Evolutionary conservation across 2,329 filamentous ascomycete genomes (phyloP).

Genomic region (Pseudogymnoascus sp.): DNA sequence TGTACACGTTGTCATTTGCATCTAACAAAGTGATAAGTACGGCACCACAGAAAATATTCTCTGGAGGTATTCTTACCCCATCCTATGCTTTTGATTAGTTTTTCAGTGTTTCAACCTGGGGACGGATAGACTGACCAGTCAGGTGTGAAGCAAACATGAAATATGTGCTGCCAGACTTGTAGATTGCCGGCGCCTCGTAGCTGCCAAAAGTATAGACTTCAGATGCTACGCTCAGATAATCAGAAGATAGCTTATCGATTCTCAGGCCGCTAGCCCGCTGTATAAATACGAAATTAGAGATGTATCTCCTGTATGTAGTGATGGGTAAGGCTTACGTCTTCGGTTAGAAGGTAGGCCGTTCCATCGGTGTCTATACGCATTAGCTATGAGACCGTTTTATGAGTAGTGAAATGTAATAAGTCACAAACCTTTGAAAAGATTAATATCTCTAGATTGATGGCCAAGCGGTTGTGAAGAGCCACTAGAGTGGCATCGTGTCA

Average conservation of each 20-base stretch:
- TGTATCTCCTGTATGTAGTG: conserved; percentile 36
- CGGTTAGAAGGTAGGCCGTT: conserved; percentile 51
- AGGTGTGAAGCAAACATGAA: conserved; percentile 56
- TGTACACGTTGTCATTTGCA: conserved; percentile 58
- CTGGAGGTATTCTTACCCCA: neutral
- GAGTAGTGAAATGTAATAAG: neutral
- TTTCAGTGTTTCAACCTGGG: neutral
- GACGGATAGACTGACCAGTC: conserved; percentile 33
- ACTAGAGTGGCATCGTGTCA: conserved; percentile 15
- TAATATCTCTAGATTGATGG: conserved; percentile 27
- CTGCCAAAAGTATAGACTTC: conserved; percentile 41
- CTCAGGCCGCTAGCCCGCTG: conserved; percentile 50
- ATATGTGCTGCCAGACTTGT: conserved; percentile 53
- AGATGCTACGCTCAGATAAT: conserved; percentile 46
- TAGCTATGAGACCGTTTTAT: neutral
- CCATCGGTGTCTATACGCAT: conserved; percentile 48
- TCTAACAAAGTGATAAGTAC: conserved; percentile 28
- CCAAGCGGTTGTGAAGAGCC: conserved; percentile 27
- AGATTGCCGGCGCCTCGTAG: conserved; percentile 54
- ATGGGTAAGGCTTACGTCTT: conserved; percentile 44
- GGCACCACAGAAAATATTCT: neutral
- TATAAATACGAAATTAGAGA: neutral
- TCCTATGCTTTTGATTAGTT: neutral
- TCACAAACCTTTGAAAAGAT: conserved; percentile 24
- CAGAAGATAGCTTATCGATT: conserved; percentile 47